Evolutionary conservation across 805 yeast species (phyloP), one percentile per base, ranked within the genome.

Genomic region (Isabelozyma heimii): DNA sequence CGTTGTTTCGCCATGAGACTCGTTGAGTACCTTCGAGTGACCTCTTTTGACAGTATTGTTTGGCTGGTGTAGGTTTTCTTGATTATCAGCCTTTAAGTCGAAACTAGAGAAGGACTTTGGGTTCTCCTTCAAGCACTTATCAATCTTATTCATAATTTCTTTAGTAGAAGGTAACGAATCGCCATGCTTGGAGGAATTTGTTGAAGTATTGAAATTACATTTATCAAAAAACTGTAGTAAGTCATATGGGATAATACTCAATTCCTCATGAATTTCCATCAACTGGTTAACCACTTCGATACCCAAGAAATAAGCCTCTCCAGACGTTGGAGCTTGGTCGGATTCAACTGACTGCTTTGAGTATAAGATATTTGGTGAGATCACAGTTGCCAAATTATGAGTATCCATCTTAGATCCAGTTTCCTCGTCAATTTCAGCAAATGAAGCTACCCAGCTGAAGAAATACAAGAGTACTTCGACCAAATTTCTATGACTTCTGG

Each of bases 391-490:
- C 53, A 94, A 76, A 65, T 94, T 94, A 63, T 91, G 96, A 33
- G 88, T 82, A 63, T 92, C 97, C 99, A 94, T 94, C 70, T 92
- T 94, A 3, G 97, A 90, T 0, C 80, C 80, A 17, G 83, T 81
- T 56, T 88, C 91, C 58, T 90, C 95, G 60, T 91, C 97, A 52
- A 91, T 82, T 57, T 89, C 91, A 1, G 97, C 88, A 70, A 94
- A 94, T 2, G 98, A 89, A 0, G 98, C 90, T 2, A 91, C 92
- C 98, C 98, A 94, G 66, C 85, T 85, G 62, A 94, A 81, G 65
- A 94, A 94, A 50, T 85, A 83, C 30, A 91, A 74, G 40, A 94
- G 70, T 2, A 91, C 97, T 63, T 94, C 98, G 37, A 91, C 75
- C 43, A 90, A 76, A 63, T 91, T 96, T 49, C 99, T 79, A 62